Evolutionary conservation across 768 basidiomycete species (phyloP), one percentile per base, ranked within the genome.

Genomic region (Sistotremastrum suecicum): DNA sequence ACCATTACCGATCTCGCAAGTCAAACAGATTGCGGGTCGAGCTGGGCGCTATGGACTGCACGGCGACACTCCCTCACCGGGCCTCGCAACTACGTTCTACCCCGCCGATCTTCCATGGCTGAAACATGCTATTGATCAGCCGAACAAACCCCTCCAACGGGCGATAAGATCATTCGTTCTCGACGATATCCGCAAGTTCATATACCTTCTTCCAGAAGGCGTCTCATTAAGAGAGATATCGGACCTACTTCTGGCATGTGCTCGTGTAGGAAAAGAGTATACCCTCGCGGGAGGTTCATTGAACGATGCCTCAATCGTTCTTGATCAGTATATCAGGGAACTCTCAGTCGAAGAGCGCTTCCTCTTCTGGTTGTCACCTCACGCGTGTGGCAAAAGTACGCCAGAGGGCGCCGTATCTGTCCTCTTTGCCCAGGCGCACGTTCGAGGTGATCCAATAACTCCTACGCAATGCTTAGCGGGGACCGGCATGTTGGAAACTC

Each of bases 1-100:
- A 3, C 60, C 61, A 0, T 67, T 98, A 4, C 75, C 83, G 0
- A 59, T 72, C 3, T 85, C 90, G 0, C 80, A 84, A 52, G 75
- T 87, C 58, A 95, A 95, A 60, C 94, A 97, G 59, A 95, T 98
- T 41, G 91, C 84, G 1, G 91, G 92, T 5, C 76, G 94, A 37
- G 92, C 94, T 0, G 94, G 92, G 8, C 82, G 94, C 2, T 98
- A 75, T 59, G 86, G 87, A 3, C 60, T 84, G 38, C 77, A 80
- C 49, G 63, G 57, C 28, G 57, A 56, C 34, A 64, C 67, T 36
- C 54, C 53, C 46, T 59, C 71, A 1, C 74, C 71, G 5, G 90
- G 92, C 28, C 68, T 71, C 33, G 82, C 78, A 5, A 91, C 90
- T 0, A 83, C 89, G 0, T 58, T 94, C n/a, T 58, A 68, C 38